Evolutionary conservation across 2,329 filamentous ascomycete species (phyloP).

Genomic region (Setomelanomma holmii): DNA sequence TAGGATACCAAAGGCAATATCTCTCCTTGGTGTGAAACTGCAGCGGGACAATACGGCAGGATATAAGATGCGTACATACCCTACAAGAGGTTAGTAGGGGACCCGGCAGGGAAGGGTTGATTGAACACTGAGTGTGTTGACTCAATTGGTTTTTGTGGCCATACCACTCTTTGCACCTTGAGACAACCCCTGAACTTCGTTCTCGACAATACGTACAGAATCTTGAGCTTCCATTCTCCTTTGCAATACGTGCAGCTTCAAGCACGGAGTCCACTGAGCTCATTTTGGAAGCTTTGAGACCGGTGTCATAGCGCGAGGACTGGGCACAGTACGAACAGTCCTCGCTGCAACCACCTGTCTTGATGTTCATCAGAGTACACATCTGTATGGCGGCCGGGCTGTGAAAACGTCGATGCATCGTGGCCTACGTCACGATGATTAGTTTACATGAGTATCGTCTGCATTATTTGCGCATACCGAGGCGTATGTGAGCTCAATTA

Average conservation of each 20-base stretch:
- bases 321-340: slow-evolving; percentile 95
- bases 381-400: slow-evolving; percentile 84
- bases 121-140: background rate
- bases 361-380: slow-evolving; percentile 97
- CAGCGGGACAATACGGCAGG: too few relatives aligned
- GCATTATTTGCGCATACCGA: slow-evolving; percentile 59
- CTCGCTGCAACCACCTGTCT: slow-evolving; percentile 89
- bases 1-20: too few relatives aligned
- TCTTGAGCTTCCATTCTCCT: slow-evolving; percentile 82
- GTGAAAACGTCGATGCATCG: slow-evolving; percentile 84
- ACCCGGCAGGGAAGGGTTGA: background rate
- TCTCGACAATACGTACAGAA: slow-evolving; percentile 62
- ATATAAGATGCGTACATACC: too few relatives aligned
- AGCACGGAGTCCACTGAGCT: slow-evolving; percentile 82
- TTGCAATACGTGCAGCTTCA: slow-evolving; percentile 76
- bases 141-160: too few relatives aligned
- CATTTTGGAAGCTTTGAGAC: slow-evolving; percentile 80
- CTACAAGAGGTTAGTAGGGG: too few relatives aligned
- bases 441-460: background rate
- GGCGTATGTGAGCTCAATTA: slow-evolving; percentile 79
- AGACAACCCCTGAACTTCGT: background rate
- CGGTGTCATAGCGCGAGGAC: slow-evolving; percentile 79
- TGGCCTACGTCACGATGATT: slow-evolving; percentile 60
- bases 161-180: too few relatives aligned
- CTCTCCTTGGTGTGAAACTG: too few relatives aligned